A percentile compares a stretch with the other conserved stretches of the same genome.
These are phyloP conservation scores for Corynascus novoguineensis DNA, from an alignment of 495 filamentous ascomycete species.

Conservation along the genomic window DNA sequence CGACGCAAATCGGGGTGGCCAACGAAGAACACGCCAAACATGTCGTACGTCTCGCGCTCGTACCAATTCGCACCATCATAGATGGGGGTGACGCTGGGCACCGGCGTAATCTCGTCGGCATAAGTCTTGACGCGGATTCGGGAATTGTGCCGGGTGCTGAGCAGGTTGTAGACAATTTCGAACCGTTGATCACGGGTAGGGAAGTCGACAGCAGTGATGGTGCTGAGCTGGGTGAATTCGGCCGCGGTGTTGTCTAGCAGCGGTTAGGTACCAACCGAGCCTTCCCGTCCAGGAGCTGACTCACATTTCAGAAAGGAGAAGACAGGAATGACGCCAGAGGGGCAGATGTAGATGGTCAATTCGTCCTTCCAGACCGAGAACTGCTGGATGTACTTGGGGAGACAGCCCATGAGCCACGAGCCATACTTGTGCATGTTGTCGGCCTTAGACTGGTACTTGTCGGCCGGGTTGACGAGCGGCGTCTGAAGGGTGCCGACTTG, in stretches of 20 bases:
- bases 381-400: conserved; percentile 98
- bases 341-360: conserved; percentile 85
- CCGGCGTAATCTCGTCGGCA: conserved; percentile 91
- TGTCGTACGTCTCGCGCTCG: conserved; percentile 94
- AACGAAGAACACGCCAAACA: conserved; percentile 96
- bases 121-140: conserved; percentile 98
- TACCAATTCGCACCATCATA: conserved; percentile 99
- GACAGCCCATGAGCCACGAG: conserved; percentile 89
- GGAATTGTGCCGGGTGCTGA: conserved; percentile 92
- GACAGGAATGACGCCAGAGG: conserved; percentile 79
- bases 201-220: conserved; percentile 93
- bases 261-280: not conserved
- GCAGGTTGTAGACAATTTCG: conserved; percentile 96
- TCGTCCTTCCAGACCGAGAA: conserved; percentile 99
- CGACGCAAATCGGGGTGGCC: conserved; percentile 93
- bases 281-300: conserved; percentile 3
- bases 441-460: conserved; percentile 82
- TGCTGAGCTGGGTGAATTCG: conserved; percentile 88
- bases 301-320: conserved; percentile 88
- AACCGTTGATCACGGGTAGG: conserved; percentile 91
- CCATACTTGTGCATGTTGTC: conserved; percentile 87
- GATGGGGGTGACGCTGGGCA: conserved; percentile 77
- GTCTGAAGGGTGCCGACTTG: conserved; percentile 56
- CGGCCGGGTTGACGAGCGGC: conserved; percentile 83
- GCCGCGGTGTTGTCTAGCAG: conserved; percentile 76